Conservation (phyloP, 768 basidiomycete genomes). For the Suillus luteus region DNA sequence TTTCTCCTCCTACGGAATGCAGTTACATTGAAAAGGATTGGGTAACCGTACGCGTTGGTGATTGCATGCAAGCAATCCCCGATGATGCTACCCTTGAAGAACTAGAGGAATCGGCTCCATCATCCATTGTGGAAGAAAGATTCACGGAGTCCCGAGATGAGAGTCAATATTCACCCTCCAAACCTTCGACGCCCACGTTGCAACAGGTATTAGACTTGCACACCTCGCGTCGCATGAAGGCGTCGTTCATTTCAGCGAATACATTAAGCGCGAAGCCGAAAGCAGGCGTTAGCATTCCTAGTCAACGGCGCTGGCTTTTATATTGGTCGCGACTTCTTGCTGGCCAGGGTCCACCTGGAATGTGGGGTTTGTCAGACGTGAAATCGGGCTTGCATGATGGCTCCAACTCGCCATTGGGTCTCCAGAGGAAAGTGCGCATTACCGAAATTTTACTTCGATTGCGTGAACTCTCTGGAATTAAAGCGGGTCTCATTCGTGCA, state of each 20-base stretch:
- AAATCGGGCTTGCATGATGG: conserved; percentile 17
- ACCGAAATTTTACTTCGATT: conserved; percentile 61
- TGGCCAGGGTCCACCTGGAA: conserved; percentile 51
- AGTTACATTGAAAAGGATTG: conserved; percentile 51
- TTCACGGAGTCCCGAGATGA: conserved; percentile 15
- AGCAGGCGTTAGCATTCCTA: conserved; percentile 79
- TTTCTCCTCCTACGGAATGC: conserved; percentile 47
- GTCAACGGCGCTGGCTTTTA: conserved; percentile 75
- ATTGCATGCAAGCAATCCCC: conserved; percentile 51
- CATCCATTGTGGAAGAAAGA: conserved; percentile 25
- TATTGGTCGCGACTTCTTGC: conserved; percentile 76
- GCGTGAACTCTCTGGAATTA: conserved; percentile 53
- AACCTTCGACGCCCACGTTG: conserved; percentile 37
- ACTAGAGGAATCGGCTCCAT: conserved; percentile 18
- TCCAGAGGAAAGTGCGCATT: conserved; percentile 52
- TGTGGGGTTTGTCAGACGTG: conserved; percentile 40
- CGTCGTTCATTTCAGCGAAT: conserved; percentile 19
- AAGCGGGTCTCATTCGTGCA: conserved; percentile 54
- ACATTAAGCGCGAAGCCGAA: conserved; percentile 27
- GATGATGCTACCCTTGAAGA: conserved; percentile 34
- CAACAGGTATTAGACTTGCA: conserved; percentile 67
- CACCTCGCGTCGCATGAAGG: conserved; percentile 70
- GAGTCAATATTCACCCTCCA: conserved; percentile 15
- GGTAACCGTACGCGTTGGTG: conserved; percentile 48
- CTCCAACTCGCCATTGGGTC: background rate